Evolutionary conservation across 1,139 yeast genomes (phyloP), one percentile per base, ranked within the genome.

Genomic region (Debaryomyces nepalensis): DNA sequence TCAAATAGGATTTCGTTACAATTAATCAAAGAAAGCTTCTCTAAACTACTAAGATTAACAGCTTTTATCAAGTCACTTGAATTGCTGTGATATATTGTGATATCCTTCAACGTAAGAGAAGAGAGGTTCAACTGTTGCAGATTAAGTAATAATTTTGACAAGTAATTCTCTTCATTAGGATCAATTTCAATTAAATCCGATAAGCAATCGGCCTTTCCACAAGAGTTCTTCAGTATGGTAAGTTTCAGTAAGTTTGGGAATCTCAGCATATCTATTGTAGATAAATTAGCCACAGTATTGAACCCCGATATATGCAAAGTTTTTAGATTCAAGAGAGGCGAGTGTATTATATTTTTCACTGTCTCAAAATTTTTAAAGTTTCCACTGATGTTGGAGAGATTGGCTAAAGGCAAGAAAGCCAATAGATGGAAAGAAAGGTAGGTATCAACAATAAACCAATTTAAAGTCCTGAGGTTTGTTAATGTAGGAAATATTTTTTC

Each of bases 271-370:
- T 54, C 43, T 2, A 58, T 44, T 2, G 48, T 38, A 3, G 46
- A 41, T 27, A 57, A 50, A 32, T 41, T 42, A 2, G 41, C 29
- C 26, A 49, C 46, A 37, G 46, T 45, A 23, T 50, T 52, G 41
- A 59, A 54, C 3, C 57, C 59, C 8, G 61, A 50, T 20, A 58
- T 38, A 43, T 55, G 51, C 27, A 59, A 49, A 23, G 51, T 51
- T 33, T 46, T 43, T 21, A 58, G 40, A n/a, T 47, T 38, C 5
- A 33, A 41, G 10, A 23, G 27, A 7, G 41, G 29, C 44, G 45
- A 16, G 40, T 19, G 19, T 44, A 27, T 12, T 15, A 16, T 20
- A 10, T 26, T 22, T 8, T 37, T 34, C 20, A 50, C 44, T 8
- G 43, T 35, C 20, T 54, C 51, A 27, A 49, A 52, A 27, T 48